phyloP scores from a whole-genome alignment of 228 moss, liverwort and hornwort species.

The Sphagnum magellanicum region DNA sequence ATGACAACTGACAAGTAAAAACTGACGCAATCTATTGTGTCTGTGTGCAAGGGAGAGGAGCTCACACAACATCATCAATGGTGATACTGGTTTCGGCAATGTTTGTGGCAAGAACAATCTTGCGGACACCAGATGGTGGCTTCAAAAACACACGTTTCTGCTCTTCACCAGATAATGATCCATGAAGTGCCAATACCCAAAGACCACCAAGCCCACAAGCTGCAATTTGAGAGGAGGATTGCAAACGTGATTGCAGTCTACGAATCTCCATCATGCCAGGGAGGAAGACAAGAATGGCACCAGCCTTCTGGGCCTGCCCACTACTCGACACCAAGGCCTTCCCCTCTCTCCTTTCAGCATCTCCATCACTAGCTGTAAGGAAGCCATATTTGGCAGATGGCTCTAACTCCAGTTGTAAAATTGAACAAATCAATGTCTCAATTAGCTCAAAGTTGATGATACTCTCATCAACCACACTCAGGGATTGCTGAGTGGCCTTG shows the following conservation, averaged over 20 bases:
- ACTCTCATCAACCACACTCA: conserved; percentile 62
- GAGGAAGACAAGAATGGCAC: conserved; percentile 71
- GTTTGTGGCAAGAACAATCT: conserved; percentile 57
- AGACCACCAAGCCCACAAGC: conserved; percentile 33
- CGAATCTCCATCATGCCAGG: conserved; percentile 71
- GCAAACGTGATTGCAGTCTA: conserved; percentile 48
- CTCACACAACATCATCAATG: conserved; percentile 67
- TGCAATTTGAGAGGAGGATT: conserved; percentile 48
- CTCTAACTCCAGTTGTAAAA: conserved; percentile 38
- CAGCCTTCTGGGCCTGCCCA: conserved; percentile 12
- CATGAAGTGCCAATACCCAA: conserved; percentile 66
- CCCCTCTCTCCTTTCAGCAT: conserved; percentile 16
- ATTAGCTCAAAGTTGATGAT: conserved; percentile 70
- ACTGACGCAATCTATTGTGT: too few species aligned
- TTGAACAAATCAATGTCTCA: conserved; percentile 50
- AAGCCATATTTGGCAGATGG: conserved; percentile 22
- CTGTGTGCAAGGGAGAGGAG: conserved; percentile 1
- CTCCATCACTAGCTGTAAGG: conserved; percentile 12
- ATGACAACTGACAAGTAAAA: too few species aligned
- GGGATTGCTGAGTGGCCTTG: conserved; percentile 56
- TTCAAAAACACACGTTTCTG: conserved; percentile 64
- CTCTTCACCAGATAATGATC: conserved; percentile 63
- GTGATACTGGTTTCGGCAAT: conserved; percentile 67
- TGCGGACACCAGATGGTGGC: conserved; percentile 50
- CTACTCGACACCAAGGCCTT: conserved; percentile 13